Evolutionary conservation across 1,284 basidiomycete species (phyloP).

Genomic region (Taiwanofungus camphoratus): DNA sequence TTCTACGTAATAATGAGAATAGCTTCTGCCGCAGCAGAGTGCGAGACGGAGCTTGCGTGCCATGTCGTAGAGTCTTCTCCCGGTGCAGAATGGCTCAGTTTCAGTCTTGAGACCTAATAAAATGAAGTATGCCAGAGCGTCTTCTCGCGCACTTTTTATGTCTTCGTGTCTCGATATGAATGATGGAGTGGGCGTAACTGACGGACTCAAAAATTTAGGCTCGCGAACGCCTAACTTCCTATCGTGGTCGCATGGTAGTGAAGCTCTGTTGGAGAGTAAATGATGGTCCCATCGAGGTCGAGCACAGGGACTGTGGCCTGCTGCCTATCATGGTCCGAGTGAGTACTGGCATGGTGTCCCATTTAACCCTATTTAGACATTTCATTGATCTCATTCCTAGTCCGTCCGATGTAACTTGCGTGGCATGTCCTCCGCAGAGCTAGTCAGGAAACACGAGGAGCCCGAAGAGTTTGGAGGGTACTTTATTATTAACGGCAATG

Average conservation of each 20-base stretch:
- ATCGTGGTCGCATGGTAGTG: conserved; percentile 88
- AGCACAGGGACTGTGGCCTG: conserved; percentile 85
- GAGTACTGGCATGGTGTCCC: too few relatives aligned
- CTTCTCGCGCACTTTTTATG: too few relatives aligned
- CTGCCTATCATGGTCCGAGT: conserved; percentile 97
- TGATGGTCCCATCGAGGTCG: conserved; percentile 63
- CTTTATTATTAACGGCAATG: conserved; percentile 98
- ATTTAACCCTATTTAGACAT: too few relatives aligned
- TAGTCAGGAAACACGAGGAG: conserved; percentile 91
- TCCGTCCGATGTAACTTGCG: conserved; percentile 94
- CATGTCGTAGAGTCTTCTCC: too few relatives aligned
- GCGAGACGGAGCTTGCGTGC: too few relatives aligned
- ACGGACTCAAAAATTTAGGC: conserved; percentile 44
- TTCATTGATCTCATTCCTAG: conserved; percentile 33
- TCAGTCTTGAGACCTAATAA: too few relatives aligned
- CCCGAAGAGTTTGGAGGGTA: conserved; percentile 98
- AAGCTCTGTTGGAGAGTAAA: conserved; percentile 88
- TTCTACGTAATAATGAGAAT: too few relatives aligned
- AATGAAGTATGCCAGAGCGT: too few relatives aligned
- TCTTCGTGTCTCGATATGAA: background rate
- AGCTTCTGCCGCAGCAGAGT: too few relatives aligned
- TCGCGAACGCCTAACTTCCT: conserved; percentile 88
- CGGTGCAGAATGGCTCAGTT: too few relatives aligned
- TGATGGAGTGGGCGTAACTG: background rate
- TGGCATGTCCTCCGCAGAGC: conserved; percentile 78